Evolutionary conservation across 2,329 filamentous ascomycete species (phyloP), one percentile per base, ranked within the genome.

Genomic region (Atkinsonella texensis): DNA sequence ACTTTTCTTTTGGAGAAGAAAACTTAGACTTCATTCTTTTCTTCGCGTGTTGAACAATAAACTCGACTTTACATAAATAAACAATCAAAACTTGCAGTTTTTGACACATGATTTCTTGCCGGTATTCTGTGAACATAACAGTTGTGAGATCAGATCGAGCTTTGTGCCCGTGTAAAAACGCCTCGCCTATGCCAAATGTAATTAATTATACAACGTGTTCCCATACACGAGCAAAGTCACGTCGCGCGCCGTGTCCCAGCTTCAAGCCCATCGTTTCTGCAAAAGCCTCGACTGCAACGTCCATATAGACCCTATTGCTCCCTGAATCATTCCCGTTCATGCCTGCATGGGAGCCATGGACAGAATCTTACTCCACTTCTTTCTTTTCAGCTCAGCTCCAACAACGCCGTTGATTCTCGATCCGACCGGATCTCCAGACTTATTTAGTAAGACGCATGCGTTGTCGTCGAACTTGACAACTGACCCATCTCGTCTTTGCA

Each of bases 301-400:
- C 35, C 35, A 41, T 18, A 17, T 11, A 38, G n/a, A 49, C 13
- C 47, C 17, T 11, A 11, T 8, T 3, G 28, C 6, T 33, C n/a
- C 31, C 6, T 28, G 11, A 8, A 10, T 44, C 3, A 43, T 40
- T n/a, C 38, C 33, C 42, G 32, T 43, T 60, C 70, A 80, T 39
- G 73, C 77, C 61, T 81, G 75, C 71, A 78, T 76, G 20, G 93
- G 91, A 51, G 93, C 93, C 77, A 98, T 80, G 60, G 88, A 95
- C 65, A 98, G 71, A 62, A 98, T 97, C 80, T 97, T 98, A 62
- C 89, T 95, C 93, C 93, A 98, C 73, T 95, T 85, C 77, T 87
- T 93, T 66, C 87, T 81, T 66, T 87, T 83, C 68, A 98, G 71
- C 74, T 98, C 93, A 32, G 83, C 79, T 53, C 89, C 93, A 44